A percentile compares a stretch with the other conserved stretches of the same genome.
phyloP scores from a whole-genome alignment of 805 yeast species.

The Danielia oregonensis region DNA sequence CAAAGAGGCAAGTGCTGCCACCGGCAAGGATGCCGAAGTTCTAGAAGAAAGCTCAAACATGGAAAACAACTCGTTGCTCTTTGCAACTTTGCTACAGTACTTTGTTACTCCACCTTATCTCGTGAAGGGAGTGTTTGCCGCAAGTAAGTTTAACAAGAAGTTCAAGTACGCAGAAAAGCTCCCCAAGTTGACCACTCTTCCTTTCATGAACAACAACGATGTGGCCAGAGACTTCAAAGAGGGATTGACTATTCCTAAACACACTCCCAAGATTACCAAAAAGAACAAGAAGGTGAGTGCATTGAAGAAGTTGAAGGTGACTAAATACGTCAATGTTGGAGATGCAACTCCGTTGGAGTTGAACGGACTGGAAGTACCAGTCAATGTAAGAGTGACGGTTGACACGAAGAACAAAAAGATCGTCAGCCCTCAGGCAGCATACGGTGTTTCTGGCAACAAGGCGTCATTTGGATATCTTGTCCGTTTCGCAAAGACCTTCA shows the following conservation, averaged over 20 bases:
- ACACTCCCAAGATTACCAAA: constrained; percentile 31
- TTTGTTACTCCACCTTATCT: constrained; percentile 85
- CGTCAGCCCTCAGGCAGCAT: constrained; percentile 70
- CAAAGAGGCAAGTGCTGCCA: constrained; percentile 10
- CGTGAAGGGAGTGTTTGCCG: constrained; percentile 56
- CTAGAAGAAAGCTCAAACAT: constrained; percentile 12
- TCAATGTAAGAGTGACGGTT: constrained; percentile 77
- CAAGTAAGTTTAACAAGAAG: constrained; percentile 37
- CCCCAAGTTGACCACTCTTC: constrained; percentile 71
- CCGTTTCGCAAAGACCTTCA: constrained; percentile 58
- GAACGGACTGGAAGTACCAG: constrained; percentile 56
- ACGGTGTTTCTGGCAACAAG: constrained; percentile 58
- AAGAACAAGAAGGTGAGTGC: constrained; percentile 43
- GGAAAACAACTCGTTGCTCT: constrained; percentile 43
- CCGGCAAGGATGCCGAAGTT: constrained; percentile 9
- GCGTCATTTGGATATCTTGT: constrained; percentile 72
- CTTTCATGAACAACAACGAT: constrained; percentile 58
- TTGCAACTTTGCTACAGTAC: constrained; percentile 71
- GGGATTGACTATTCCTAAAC: constrained; percentile 54
- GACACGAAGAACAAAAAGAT: constrained; percentile 58
- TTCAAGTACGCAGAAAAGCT: constrained; percentile 62
- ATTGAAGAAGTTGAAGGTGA: constrained; percentile 44
- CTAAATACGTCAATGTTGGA: constrained; percentile 79
- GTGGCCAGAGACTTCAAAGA: constrained; percentile 47
- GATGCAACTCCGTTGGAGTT: constrained; percentile 55